phyloP scores from a whole-genome alignment of 129 eudicot genomes.

The Oenanthe sinensis region DNA sequence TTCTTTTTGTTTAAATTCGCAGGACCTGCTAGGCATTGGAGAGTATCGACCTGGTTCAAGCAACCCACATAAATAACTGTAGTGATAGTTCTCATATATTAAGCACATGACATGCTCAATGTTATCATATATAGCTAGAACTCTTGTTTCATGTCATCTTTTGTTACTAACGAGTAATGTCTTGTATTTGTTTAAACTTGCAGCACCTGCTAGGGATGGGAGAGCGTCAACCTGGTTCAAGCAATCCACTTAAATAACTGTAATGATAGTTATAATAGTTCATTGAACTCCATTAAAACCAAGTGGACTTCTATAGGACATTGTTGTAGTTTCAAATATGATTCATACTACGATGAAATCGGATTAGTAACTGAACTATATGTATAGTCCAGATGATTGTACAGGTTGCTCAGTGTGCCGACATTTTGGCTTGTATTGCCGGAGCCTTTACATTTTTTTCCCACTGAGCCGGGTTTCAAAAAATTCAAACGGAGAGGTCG shows the following conservation, averaged over 20 bases:
- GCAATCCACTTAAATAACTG: slow-evolving; percentile 31
- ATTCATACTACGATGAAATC: neutral
- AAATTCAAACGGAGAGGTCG: neutral
- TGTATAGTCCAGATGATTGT: neutral
- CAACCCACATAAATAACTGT: slow-evolving; percentile 32
- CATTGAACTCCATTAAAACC: neutral
- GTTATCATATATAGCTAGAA: neutral
- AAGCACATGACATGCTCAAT: neutral
- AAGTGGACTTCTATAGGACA: neutral
- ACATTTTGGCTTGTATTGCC: neutral
- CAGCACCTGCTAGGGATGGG: slow-evolving; percentile 94
- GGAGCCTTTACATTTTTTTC: neutral
- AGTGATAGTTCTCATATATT: neutral
- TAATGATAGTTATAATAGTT: slow-evolving; percentile 1
- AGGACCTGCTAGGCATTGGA: slow-evolving; percentile 96
- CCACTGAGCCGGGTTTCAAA: neutral
- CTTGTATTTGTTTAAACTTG: slow-evolving; percentile 9
- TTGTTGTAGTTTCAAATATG: neutral
- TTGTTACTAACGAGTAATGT: slow-evolving; percentile 6
- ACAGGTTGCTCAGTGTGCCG: neutral
- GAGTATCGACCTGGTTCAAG: slow-evolving; percentile 72
- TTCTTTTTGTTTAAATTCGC: slow-evolving; percentile 15
- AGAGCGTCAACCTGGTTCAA: slow-evolving; percentile 65
- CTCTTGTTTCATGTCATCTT: neutral
- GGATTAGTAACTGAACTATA: neutral